Evolutionary conservation across 805 yeast genomes (phyloP), one percentile per base, ranked within the genome.

Genomic region (Kluyveromyces siamensis): DNA sequence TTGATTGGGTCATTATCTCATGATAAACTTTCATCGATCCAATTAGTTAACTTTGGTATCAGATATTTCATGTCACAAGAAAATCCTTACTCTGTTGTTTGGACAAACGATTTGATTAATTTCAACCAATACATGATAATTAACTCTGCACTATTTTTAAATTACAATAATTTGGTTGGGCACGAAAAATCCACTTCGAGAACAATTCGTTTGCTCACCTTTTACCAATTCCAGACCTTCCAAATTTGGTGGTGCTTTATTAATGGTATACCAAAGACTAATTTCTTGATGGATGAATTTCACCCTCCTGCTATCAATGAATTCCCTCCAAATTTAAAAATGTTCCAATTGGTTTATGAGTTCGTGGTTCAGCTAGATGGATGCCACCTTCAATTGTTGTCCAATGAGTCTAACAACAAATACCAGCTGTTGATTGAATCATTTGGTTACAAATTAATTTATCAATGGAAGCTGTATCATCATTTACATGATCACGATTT

Each of bases 211-310:
- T 46, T 56, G 9, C 55, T 59, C 10, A 46, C 61, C 2, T 61
- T 61, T 44, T 60, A 65, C 58, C 58, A 59, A 37, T 62, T 56
- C 37, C 63, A 62, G 47, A 62, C 61, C 47, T 54, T 65, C 42
- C 53, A 53, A 17, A 55, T 62, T 8, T 63, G 66, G 67, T 61
- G 65, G 62, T 51, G 55, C 8, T 50, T 63, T 21, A 44, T 60
- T 2, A 59, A 58, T 41, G 63, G 63, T 14, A 44, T 55, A 37
- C 66, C 65, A 27, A 59, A 59, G 50, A 45, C 54, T 14, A 60
- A 62, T 41, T 61, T 59, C 47, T 36, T 57, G 11, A 48, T 52
- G 9, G 62, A 57, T 21, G 63, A 62, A 46, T 60, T 61, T 39
- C 59, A 55, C 33, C 61, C 65, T 16, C 56, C 59, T 18, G 46